A percentile compares a stretch with the other conserved stretches of the same genome.
Conservation (phyloP, 192 early-diverging fungal genomes). For the Coemansia sp. region DNA sequence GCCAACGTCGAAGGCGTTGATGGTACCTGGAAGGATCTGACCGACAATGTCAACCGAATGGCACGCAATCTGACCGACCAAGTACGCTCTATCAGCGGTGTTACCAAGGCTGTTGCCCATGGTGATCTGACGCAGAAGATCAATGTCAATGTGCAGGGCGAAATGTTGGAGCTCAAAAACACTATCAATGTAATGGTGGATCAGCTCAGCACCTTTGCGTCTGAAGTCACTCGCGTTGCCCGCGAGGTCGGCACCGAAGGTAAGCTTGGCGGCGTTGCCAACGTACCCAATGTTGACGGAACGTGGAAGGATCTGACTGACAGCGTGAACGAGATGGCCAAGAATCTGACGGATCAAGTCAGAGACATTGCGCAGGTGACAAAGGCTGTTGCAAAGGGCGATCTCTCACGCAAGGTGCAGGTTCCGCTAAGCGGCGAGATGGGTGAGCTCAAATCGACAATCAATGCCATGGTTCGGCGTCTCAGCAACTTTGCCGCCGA, state of each 20-base stretch:
- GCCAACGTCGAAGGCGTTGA: constrained; percentile 63
- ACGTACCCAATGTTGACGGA: constrained; percentile 62
- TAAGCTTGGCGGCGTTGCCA: constrained; percentile 64
- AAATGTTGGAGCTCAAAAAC: constrained; percentile 65
- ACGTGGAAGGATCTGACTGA: constrained; percentile 68
- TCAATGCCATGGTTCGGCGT: constrained; percentile 66
- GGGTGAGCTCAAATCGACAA: constrained; percentile 61
- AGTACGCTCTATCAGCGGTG: constrained; percentile 66
- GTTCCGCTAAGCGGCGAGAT: constrained; percentile 62
- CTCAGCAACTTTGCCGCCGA: constrained; percentile 63
- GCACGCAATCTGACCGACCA: constrained; percentile 66
- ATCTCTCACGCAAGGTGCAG: constrained; percentile 56
- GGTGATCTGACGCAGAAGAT: constrained; percentile 67
- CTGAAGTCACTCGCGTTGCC: constrained; percentile 61
- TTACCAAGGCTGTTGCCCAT: constrained; percentile 69
- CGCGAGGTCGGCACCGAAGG: constrained; percentile 70
- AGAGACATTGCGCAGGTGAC: constrained; percentile 68
- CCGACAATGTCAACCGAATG: constrained; percentile 77
- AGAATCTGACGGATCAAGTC: constrained; percentile 68
- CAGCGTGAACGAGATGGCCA: constrained; percentile 72
- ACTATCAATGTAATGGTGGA: constrained; percentile 70
- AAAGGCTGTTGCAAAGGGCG: constrained; percentile 65
- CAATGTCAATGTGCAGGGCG: constrained; percentile 58
- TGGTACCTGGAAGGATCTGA: constrained; percentile 73
- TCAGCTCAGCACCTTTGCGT: constrained; percentile 52